Base-by-base conservation (phyloP, 306 rosid genomes). In the Prinsepia uniflora region DNA sequence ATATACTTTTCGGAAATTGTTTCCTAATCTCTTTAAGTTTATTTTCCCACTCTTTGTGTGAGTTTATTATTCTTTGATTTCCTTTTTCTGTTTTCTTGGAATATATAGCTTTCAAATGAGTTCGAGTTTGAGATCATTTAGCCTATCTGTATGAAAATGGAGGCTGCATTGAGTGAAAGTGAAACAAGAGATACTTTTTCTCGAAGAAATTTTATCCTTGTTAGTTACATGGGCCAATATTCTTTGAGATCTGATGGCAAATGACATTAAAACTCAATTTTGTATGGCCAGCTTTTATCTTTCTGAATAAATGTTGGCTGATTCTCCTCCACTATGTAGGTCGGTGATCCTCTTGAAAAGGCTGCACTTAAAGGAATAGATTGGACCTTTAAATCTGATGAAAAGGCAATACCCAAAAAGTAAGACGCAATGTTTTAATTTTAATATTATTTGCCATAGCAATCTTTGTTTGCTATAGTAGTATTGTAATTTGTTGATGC, bases 261-360 rank as follows among this genome's bases (percentile, higher is more conserved):
- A 10, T 68, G 63, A 8, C 12, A 39, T 53, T 52, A 10, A 13
- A 41, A 8, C 36, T 67, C 6, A 14, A 12, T 1, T 49, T 36
- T 49, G 18, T 19, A 18, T 39, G 56, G 13, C 30, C 30, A 24
- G 30, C 30, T 24, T 24, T 24, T 24, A 24, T 24, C 30, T 24
- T 24, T 24, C 30, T 24, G 30, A 24, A 24, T 24, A 24, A 24
- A 22, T 19, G 18, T n/a, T 58, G 56, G 39, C 24, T 48, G 17
- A 58, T 49, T 12, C 54, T 75, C 39, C 73, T 46, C 67, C 56
- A 68, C 76, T 78, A 50, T 68, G 63, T 84, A 95, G 99, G 97
- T 95, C 76, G 99, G 99, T 9, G 99, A 95, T 95, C 99, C 99
- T 83, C 96, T 95, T 10, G 99, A 95, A 77, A 95, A 95, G 86